A percentile compares a stretch with the other conserved stretches of the same genome.
Conservation (phyloP, 164 flowering plant genomes). For the Liquidambar formosana region DNA sequence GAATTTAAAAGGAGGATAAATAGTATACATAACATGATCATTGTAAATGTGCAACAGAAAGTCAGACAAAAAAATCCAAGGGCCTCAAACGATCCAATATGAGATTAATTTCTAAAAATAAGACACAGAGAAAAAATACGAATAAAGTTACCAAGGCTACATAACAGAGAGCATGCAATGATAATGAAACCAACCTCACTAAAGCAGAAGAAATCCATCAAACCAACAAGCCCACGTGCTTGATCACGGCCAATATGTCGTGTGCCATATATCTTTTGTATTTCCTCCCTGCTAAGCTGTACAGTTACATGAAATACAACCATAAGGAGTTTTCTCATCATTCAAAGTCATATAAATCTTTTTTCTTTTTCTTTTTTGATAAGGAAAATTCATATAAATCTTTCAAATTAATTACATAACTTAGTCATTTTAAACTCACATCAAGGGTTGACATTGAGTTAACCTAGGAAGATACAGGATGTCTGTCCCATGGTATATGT, state of each 20-base stretch:
- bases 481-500: neutral
- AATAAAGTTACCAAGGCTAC: neutral
- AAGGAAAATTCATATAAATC: neutral
- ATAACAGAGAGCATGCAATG: neutral
- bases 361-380: no score
- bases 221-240: conserved; percentile 84
- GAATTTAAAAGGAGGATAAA: no score
- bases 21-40: neutral
- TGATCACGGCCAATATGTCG: conserved; percentile 94
- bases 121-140: neutral
- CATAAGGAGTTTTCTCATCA: no score
- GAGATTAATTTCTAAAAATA: neutral
- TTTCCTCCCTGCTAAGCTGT: conserved; percentile 76
- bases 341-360: neutral
- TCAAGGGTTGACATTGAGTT: neutral
- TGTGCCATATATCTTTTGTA: conserved; percentile 80
- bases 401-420: neutral
- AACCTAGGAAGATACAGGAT: neutral
- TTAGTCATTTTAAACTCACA: neutral
- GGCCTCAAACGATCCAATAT: neutral
- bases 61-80: neutral
- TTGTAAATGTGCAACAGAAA: neutral
- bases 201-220: conserved; percentile 97
- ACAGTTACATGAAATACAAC: neutral
- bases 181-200: conserved; percentile 69